Conservation (phyloP, 768 basidiomycete genomes). For the Kwoniella sp. region DNA sequence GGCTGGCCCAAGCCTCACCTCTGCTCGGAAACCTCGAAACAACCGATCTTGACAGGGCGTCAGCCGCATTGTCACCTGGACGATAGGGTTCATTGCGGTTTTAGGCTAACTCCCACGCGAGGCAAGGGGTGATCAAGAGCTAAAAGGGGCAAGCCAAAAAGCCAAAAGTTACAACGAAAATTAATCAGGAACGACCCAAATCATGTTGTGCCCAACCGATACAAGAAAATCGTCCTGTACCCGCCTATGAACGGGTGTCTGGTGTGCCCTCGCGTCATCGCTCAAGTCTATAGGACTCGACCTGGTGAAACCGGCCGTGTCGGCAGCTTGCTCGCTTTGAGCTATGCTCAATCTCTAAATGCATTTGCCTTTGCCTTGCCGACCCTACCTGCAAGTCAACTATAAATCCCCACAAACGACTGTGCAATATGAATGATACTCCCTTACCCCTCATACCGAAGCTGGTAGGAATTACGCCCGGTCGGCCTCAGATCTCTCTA, state of each 20-base stretch:
- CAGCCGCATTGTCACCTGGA: background rate
- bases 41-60: constrained; percentile 1
- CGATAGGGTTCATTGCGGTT: background rate
- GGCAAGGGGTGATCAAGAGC: background rate
- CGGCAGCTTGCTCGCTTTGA: background rate
- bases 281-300: background rate
- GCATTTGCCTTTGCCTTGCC: too few species aligned
- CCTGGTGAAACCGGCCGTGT: background rate
- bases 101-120: background rate
- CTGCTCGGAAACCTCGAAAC: too few species aligned
- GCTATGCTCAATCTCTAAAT: too few species aligned
- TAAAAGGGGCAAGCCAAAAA: background rate
- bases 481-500: too few species aligned
- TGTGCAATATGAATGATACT: too few species aligned
- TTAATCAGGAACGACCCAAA: background rate
- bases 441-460: too few species aligned
- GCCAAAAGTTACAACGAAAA: background rate
- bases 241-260: background rate
- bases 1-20: too few species aligned
- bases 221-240: too few species aligned
- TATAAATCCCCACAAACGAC: too few species aligned
- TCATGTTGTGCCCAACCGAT: too few species aligned
- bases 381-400: background rate
- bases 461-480: too few species aligned
- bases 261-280: background rate